Percentiles rank a stretch among this genome's conserved stretches.
phyloP scores from a whole-genome alignment of 352 stramenopile genomes.

The Elongisporangium undulatum region DNA sequence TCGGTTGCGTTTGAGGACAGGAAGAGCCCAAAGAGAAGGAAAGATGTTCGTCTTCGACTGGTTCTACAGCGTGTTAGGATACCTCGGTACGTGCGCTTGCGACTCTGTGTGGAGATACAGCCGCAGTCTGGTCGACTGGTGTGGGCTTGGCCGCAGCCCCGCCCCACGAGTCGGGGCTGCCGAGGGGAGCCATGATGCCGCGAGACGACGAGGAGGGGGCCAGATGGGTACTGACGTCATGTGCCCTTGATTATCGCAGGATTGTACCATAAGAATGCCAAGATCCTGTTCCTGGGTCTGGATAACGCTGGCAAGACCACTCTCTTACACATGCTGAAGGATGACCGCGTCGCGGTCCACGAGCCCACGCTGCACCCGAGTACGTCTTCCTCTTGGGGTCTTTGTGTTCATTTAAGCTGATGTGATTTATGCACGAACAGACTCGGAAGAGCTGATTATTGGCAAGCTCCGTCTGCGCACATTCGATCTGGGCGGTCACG shows the following conservation, averaged over 20 bases:
- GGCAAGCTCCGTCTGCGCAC: constrained; percentile 99
- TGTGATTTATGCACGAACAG: constrained; percentile 16
- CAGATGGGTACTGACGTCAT: constrained; percentile 8
- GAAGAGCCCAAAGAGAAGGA: constrained; percentile 8
- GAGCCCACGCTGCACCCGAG: constrained; percentile 96
- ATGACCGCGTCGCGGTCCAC: constrained; percentile 95
- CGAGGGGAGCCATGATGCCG: not conserved
- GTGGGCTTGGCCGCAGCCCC: not conserved
- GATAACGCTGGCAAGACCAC: constrained; percentile 99
- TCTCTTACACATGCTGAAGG: constrained; percentile 99
- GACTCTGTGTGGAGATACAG: constrained; percentile 1
- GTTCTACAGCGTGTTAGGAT: constrained; percentile 94
- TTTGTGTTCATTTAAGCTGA: not conserved
- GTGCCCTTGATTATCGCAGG: constrained; percentile 51
- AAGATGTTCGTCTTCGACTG: constrained; percentile 95
- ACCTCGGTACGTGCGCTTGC: constrained; percentile 69
- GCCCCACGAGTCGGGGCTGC: not conserved
- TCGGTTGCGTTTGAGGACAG: constrained; percentile 23
- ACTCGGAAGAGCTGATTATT: constrained; percentile 91
- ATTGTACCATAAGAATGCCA: constrained; percentile 99
- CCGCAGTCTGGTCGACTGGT: not conserved
- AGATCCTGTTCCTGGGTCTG: constrained; percentile 99
- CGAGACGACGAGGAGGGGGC: not conserved
- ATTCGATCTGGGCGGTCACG: constrained; percentile 99
- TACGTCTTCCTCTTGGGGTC: constrained; percentile 18